Evolutionary conservation across 2,329 filamentous ascomycete genomes (phyloP).

Genomic region (Neoarthrinium moseri): DNA sequence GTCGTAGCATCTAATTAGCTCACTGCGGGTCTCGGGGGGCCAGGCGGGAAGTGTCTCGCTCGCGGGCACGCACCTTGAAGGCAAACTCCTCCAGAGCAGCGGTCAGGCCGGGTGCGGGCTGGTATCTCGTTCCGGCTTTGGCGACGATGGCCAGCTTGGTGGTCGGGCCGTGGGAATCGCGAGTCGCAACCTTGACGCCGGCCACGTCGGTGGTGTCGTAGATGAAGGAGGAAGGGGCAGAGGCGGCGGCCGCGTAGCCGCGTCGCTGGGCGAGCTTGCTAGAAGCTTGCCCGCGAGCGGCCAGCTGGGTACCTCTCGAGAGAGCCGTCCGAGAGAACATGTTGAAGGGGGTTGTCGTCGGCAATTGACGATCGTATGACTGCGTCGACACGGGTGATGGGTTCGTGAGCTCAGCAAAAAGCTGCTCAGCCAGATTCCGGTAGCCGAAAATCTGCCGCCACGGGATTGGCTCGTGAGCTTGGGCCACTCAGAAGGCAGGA

Average conservation of each 20-base stretch:
- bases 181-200: slow-evolving; percentile 89
- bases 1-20: slow-evolving; percentile 46
- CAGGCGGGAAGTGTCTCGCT: slow-evolving; percentile 3
- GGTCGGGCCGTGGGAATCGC: slow-evolving; percentile 84
- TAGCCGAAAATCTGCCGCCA: slow-evolving; percentile 7
- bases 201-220: slow-evolving; percentile 85
- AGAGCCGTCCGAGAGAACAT: slow-evolving; percentile 64
- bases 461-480: slow-evolving; percentile 1
- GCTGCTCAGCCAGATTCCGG: slow-evolving; percentile 22
- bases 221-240: slow-evolving; percentile 66
- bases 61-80: slow-evolving; percentile 74
- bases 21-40: slow-evolving; percentile 15
- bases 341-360: slow-evolving; percentile 53
- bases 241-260: slow-evolving; percentile 51
- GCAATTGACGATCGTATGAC: slow-evolving; percentile 48
- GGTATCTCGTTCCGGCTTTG: slow-evolving; percentile 92
- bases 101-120: slow-evolving; percentile 84
- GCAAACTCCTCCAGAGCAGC: slow-evolving; percentile 92
- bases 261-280: slow-evolving; percentile 51
- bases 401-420: slow-evolving; percentile 26
- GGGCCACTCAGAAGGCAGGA: slow-evolving; percentile 1
- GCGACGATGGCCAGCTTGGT: slow-evolving; percentile 89
- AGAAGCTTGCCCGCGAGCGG: slow-evolving; percentile 56
- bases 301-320: slow-evolving; percentile 57
- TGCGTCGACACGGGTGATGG: slow-evolving; percentile 22